A percentile compares a stretch with the other conserved stretches of the same genome.
These are phyloP conservation scores for Jatropha podagrica DNA, from an alignment of 441 rosid genomes.

Conservation along the genomic window DNA sequence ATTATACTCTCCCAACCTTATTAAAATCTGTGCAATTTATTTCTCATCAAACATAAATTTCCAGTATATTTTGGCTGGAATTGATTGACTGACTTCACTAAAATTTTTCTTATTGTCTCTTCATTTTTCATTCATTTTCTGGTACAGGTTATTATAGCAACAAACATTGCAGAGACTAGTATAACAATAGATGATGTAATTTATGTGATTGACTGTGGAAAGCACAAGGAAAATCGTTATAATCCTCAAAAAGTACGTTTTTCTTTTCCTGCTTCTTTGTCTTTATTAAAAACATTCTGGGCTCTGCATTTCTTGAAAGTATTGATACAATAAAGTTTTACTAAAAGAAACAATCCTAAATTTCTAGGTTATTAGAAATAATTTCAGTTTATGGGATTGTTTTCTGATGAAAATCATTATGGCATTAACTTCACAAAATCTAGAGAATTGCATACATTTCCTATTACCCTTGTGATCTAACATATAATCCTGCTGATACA, in stretches of 20 bases:
- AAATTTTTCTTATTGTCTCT: background rate
- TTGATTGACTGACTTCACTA: constrained; percentile 8
- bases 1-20: background rate
- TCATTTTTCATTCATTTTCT: constrained; percentile 14
- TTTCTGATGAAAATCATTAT: background rate
- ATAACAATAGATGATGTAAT: constrained; percentile 95
- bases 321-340: background rate
- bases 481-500: background rate
- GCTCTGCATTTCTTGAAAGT: background rate
- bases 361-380: background rate
- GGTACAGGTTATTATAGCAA: constrained; percentile 77
- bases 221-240: constrained; percentile 92
- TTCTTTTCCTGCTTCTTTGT: background rate
- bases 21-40: background rate
- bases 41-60: background rate
- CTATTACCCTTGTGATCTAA: constrained; percentile 3
- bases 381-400: background rate
- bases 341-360: background rate
- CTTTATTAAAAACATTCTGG: background rate
- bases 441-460: background rate
- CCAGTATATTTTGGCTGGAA: background rate
- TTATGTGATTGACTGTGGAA: constrained; percentile 91
- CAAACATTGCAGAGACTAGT: constrained; percentile 97
- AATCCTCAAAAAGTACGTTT: constrained; percentile 81
- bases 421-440: background rate